phyloP scores from a whole-genome alignment of 345 rosid genomes.

The Camelina laxa region DNA sequence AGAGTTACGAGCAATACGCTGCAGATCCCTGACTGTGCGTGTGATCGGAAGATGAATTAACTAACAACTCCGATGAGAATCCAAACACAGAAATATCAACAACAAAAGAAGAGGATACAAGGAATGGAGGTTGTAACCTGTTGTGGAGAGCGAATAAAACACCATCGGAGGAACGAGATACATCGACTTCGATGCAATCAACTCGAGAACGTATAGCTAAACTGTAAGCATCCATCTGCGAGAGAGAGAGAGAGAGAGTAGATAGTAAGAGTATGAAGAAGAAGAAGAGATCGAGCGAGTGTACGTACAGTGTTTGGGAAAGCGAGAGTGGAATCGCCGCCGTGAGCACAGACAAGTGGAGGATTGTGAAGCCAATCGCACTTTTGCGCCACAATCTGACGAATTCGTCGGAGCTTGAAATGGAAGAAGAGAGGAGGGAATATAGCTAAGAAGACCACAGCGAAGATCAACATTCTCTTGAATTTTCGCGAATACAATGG shows the following conservation, averaged over 20 bases:
- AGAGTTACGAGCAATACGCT: conserved; percentile 72
- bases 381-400: conserved; percentile 55
- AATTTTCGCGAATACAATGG: conserved; percentile 45
- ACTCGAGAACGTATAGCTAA: conserved; percentile 72
- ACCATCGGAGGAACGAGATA: conserved; percentile 93
- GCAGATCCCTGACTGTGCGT: conserved; percentile 94
- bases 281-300: conserved; percentile 30
- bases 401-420: conserved; percentile 72
- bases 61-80: conserved; percentile 17
- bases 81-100: not conserved
- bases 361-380: conserved; percentile 86
- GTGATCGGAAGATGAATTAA: conserved; percentile 6
- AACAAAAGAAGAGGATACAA: not conserved
- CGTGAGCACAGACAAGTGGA: conserved; percentile 98
- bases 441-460: conserved; percentile 65
- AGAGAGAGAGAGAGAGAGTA: conserved; percentile 4
- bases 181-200: conserved; percentile 94
- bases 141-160: conserved; percentile 87
- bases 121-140: conserved; percentile 53
- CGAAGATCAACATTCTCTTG: conserved; percentile 58
- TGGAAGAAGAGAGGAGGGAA: conserved; percentile 90
- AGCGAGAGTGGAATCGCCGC: conserved; percentile 85
- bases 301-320: conserved; percentile 78
- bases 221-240: conserved; percentile 78
- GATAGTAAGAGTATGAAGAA: conserved; percentile 11